Evolutionary conservation across 768 basidiomycete species (phyloP), one percentile per base, ranked within the genome.

Genomic region (Megacollybia marginata): DNA sequence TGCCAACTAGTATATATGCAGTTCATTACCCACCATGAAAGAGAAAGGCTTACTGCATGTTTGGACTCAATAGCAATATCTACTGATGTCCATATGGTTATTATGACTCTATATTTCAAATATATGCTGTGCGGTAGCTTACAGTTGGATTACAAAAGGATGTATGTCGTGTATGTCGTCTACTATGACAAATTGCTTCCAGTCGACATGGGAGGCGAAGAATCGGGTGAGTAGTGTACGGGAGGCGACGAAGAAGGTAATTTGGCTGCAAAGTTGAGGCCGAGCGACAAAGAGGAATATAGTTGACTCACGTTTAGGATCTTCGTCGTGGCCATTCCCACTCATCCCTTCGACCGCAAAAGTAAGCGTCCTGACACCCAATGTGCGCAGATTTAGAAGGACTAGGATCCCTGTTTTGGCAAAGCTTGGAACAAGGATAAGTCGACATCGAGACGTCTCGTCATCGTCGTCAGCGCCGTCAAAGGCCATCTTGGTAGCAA

Each of bases 341-440:
- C 64, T 62, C 70, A 73, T 73, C 4, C 71, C 71, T 40, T 70
- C 62, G n/a, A 82, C 70, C 1, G 69, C 72, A 59, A 87, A 84
- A 50, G 71, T 67, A 33, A 88, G 65, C 48, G 75, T 76, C 55
- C 73, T 83, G 18, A 88, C 82, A 48, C 77, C 83, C 59, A 95
- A 66, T 18, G 85, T 87, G 60, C 80, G 73, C 56, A 92, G 62
- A 62, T 96, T 90, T 44, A 96, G 73, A 9, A 96, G 71, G 16
- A 84, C 88, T 46, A 98, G 62, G 36, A 75, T 69, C 2, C 93
- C 92, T 9, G 87, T 87, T 60, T 83, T 74, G 13, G 80, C 71
- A 60, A 97, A 97, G 34, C 73, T 76, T 1, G 95, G 95, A 20
- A 96, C 68, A 52, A 95, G 71, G 20, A 97, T 74, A 35, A 96